Evolutionary conservation across 768 basidiomycete genomes (phyloP), one percentile per base, ranked within the genome.

Genomic region (Termitomyces heimii): DNA sequence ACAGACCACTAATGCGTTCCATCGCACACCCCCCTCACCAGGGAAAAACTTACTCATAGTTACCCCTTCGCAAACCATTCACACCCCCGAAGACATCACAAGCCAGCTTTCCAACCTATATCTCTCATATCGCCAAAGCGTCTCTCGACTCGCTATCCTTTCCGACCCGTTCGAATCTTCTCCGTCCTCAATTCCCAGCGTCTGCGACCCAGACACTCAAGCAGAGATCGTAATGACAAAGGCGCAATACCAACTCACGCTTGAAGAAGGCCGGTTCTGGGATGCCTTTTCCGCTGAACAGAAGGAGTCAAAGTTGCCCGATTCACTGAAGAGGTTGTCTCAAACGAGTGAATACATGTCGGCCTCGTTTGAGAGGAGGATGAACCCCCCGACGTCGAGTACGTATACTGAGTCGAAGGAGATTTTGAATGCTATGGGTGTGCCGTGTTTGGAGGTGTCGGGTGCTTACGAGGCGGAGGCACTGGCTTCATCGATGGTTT

Each of bases 381-480:
- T 73, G 54, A 79, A 80, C 57, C 69, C 82, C 4, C 91, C 94
- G 0, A 85, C 85, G 0, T 50, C 71, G 12, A 72, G 75, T 29
- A 92, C 88, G 3, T 94, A 92, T 63, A 71, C 75, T 0, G 85
- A 94, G 65, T 82, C 83, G 60, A 85, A 79, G 65, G 80, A 82
- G 52, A 81, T 95, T 24, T 64, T 96, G 8, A 63, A 68, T 24
- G 85, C 88, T 0, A 89, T 95, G 88, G 93, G 93, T n/a, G 77
- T 94, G 2, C 86, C 87, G 0, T 88, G 85, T 63, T 68, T 95
- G 31, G 82, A 89, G 18, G 73, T 86, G 9, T 73, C 75, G 0
- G 86, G 85, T 0, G 81, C 86, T 0, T 85, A 80, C 56, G 94
- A 97, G 67, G 94, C 88, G 1, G 94, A 97, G 70, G 92, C 89